Evolutionary conservation across 495 filamentous ascomycete species (phyloP).

Genomic region (Amorphotheca resinae): DNA sequence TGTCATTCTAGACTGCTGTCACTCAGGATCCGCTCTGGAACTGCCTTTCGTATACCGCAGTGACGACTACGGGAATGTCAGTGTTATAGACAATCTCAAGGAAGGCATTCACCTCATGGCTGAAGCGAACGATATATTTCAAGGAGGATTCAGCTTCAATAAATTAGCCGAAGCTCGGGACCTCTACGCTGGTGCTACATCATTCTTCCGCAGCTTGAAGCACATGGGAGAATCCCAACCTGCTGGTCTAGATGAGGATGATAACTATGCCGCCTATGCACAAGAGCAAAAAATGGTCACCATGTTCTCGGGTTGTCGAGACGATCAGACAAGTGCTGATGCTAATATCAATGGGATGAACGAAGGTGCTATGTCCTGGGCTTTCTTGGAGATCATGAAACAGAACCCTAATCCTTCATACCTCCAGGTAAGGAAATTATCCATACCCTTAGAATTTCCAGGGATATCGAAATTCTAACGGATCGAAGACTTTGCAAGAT

Average conservation of each 20-base stretch:
- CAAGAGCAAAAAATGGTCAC: slow-evolving; percentile 41
- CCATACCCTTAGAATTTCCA: not conserved
- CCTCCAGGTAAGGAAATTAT: slow-evolving; percentile 32
- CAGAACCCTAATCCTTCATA: slow-evolving; percentile 35
- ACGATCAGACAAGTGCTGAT: slow-evolving; percentile 49
- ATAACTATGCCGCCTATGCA: slow-evolving; percentile 24
- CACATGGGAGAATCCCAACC: slow-evolving; percentile 32
- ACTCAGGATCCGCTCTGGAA: slow-evolving; percentile 46
- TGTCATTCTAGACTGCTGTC: slow-evolving; percentile 49
- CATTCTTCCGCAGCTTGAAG: slow-evolving; percentile 40
- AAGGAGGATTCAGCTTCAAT: slow-evolving; percentile 36
- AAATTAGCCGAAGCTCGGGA: slow-evolving; percentile 38
- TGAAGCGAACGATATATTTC: slow-evolving; percentile 35
- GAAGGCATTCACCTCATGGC: slow-evolving; percentile 34
- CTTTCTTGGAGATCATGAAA: slow-evolving; percentile 40
- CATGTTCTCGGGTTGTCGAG: slow-evolving; percentile 47
- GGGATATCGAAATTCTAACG: not conserved
- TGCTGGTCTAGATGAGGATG: slow-evolving; percentile 34
- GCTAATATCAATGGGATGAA: slow-evolving; percentile 36
- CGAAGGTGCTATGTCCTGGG: slow-evolving; percentile 44
- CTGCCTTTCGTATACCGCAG: slow-evolving; percentile 43
- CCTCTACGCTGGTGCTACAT: slow-evolving; percentile 40
- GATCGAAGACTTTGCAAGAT: slow-evolving; percentile 31
- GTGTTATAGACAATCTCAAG: slow-evolving; percentile 41
- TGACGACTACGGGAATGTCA: slow-evolving; percentile 43